Evolutionary conservation across 257 asterid species (phyloP), one percentile per base, ranked within the genome.

Genomic region (Solanum phureja): DNA sequence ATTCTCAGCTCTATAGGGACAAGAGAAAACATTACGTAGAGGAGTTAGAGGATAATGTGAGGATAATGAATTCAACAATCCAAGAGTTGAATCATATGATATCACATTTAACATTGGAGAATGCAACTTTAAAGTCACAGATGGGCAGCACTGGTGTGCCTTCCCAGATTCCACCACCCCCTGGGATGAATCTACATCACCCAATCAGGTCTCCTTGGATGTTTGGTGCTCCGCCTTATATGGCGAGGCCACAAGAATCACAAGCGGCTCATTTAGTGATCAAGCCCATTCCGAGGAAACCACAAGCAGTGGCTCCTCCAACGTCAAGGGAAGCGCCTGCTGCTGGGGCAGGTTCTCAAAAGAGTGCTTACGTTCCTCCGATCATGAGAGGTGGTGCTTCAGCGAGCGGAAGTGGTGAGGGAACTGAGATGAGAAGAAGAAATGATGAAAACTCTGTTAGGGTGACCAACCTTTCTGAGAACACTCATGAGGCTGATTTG

Each of bases 401-500:
- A 3, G 98, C 94, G 87, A 92, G 95, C 4, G 34, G 58, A 75
- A 24, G 81, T 56, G 94, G 68, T n/a, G 64, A 35, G 33, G 92
- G 98, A 10, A 84, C 95, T 4, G 98, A 96, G 46, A 95, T 94
- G 98, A 91, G 98, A 71, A 94, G 98, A 52, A 93, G 98, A 85
- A 95, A 95, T 56, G 99, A 96, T 68, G 99, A 95, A 83, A 96
- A 95, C 89, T 94, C 98, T 9, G 98, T 96, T 8, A 92, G 98
- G 89, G 98, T 96, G 35, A 95, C 98, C 83, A 96, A 96, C 91
- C 96, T 96, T 40, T 96, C 99, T 0, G 99, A 96, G 85, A 98
- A 96, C 92, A 96, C 99, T 4, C 91, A 97, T 89, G 98, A 96
- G 92, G 97, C 98, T 2, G 99, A 96, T 87, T 88, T 96, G 92